These are phyloP conservation scores for Sisymbrium altissimum DNA, from an alignment of 345 rosid species.

Conservation along the genomic window DNA sequence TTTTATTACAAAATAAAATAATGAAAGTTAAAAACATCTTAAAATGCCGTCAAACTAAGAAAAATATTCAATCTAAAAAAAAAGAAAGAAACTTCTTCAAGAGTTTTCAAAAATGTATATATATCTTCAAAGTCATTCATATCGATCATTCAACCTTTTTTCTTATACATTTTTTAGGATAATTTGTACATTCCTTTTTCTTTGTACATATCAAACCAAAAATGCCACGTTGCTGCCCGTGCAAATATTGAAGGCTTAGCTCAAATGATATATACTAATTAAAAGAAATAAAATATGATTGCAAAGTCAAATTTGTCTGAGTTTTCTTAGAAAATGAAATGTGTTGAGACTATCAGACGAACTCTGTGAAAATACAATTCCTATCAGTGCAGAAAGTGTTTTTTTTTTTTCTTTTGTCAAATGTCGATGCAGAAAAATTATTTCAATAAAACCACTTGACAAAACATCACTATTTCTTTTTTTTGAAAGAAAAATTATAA, in stretches of 20 bases:
- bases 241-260: background rate
- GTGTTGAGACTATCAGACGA: too few relatives aligned
- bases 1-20: background rate
- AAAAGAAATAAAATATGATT: background rate
- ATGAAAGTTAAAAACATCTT: background rate
- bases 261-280: background rate
- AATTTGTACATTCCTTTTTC: background rate
- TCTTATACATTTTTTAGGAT: background rate
- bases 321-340: background rate
- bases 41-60: background rate
- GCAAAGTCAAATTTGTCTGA: background rate
- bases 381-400: background rate
- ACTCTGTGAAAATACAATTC: background rate
- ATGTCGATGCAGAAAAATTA: background rate
- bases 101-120: background rate
- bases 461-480: background rate
- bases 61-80: background rate
- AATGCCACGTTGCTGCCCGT: background rate
- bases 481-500: too few relatives aligned
- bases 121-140: constrained; percentile 11
- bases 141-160: background rate
- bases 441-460: background rate
- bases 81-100: background rate
- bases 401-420: background rate
- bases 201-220: background rate